These are phyloP conservation scores for Candida dubliniensis DNA, from an alignment of 1,139 yeast genomes.

Conservation along the genomic window DNA sequence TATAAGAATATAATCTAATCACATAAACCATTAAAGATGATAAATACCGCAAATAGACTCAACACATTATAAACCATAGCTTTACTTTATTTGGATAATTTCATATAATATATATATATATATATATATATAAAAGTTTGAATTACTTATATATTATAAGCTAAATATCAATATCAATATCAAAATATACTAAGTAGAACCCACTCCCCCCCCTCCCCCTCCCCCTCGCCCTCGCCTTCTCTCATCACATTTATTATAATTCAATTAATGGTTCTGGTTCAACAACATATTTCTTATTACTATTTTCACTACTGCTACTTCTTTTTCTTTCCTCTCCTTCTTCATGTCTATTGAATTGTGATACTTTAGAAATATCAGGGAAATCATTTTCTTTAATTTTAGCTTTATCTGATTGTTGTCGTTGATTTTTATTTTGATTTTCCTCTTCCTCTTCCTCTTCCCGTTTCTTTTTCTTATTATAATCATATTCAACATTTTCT, in stretches of 20 bases:
- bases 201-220: too few relatives aligned
- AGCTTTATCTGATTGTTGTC: too few relatives aligned
- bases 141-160: too few relatives aligned
- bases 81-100: neutral
- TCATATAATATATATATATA: too few relatives aligned
- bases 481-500: slow-evolving; percentile 18
- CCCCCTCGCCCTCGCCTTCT: too few relatives aligned
- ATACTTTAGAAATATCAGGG: slow-evolving; percentile 15
- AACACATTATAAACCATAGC: neutral
- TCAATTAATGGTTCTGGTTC: slow-evolving; percentile 43
- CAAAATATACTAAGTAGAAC: too few relatives aligned
- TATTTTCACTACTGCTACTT: neutral
- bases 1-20: neutral
- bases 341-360: slow-evolving; percentile 8
- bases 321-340: neutral
- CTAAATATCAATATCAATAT: too few relatives aligned
- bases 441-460: slow-evolving; percentile 2
- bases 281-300: slow-evolving; percentile 15
- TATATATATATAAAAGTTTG: too few relatives aligned
- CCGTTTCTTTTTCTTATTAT: slow-evolving; percentile 5
- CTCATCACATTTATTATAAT: slow-evolving; percentile 21
- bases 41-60: too few relatives aligned
- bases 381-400: slow-evolving; percentile 1
- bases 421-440: too few relatives aligned
- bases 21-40: neutral